These are phyloP conservation scores for Kodamaea sp. DNA, from an alignment of 1,139 yeast species.

Conservation along the genomic window DNA sequence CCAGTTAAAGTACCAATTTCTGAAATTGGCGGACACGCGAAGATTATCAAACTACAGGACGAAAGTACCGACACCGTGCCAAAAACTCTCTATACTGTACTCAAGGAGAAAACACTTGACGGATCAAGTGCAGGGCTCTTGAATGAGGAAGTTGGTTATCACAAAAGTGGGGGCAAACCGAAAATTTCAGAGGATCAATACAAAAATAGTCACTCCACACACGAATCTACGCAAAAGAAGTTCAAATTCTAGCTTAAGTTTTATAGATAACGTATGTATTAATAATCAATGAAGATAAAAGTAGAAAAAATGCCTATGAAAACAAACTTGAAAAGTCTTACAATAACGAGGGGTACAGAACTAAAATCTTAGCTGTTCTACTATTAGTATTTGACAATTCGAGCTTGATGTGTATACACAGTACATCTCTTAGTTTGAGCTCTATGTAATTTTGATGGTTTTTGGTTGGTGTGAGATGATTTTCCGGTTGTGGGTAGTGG, in stretches of 20 bases:
- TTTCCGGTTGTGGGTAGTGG: too few relatives aligned
- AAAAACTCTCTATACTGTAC: conserved; percentile 29
- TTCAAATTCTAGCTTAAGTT: conserved; percentile 13
- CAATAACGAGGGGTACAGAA: conserved; percentile 6
- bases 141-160: conserved; percentile 20
- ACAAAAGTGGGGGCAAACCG: too few relatives aligned
- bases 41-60: not conserved
- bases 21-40: conserved; percentile 9
- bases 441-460: conserved; percentile 6
- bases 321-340: conserved; percentile 9
- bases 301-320: conserved; percentile 10
- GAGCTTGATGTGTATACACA: too few relatives aligned
- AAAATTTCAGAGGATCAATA: too few relatives aligned
- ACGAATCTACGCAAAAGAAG: too few relatives aligned
- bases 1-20: conserved; percentile 14
- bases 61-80: conserved; percentile 7
- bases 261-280: conserved; percentile 4
- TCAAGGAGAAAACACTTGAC: conserved; percentile 22
- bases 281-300: conserved; percentile 11
- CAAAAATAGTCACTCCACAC: too few relatives aligned
- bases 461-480: too few relatives aligned
- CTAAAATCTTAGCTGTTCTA: conserved; percentile 1
- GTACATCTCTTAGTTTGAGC: conserved; percentile 4
- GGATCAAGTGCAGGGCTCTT: conserved; percentile 18
- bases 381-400: too few relatives aligned